Evolutionary conservation across 2,329 filamentous ascomycete genomes (phyloP).

Genomic region (Pyrenochaeta sp.): DNA sequence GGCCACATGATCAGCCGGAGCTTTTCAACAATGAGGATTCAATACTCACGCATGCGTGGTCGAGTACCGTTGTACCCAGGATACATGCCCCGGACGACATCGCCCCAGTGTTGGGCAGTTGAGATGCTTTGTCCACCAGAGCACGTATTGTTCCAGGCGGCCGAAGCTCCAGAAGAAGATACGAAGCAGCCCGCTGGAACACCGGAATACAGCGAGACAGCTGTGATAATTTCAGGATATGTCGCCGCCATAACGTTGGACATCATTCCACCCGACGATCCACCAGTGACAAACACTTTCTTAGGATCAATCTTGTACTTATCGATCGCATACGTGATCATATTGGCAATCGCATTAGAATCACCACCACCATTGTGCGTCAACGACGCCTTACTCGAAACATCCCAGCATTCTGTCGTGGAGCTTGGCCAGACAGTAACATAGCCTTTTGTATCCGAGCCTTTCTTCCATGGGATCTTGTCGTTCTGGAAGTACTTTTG

Average conservation of each 20-base stretch:
- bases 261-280: constrained; percentile 56
- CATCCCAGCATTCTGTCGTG: constrained; percentile 63
- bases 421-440: constrained; percentile 40
- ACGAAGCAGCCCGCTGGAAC: constrained; percentile 64
- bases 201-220: constrained; percentile 60
- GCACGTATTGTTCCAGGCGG: constrained; percentile 62
- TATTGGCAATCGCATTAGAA: constrained; percentile 64
- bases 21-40: too few species aligned
- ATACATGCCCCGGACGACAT: constrained; percentile 58
- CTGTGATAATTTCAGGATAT: constrained; percentile 63
- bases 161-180: constrained; percentile 50
- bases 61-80: constrained; percentile 59
- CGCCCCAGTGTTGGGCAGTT: constrained; percentile 58
- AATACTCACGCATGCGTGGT: constrained; percentile 55
- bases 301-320: constrained; percentile 61
- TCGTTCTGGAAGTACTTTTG: constrained; percentile 39
- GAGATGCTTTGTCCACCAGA: constrained; percentile 56
- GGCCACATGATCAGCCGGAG: constrained; percentile 4
- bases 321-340: constrained; percentile 64
- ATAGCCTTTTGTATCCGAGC: constrained; percentile 39
- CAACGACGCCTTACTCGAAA: constrained; percentile 61
- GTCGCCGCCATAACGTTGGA: constrained; percentile 58
- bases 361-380: constrained; percentile 66
- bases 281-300: constrained; percentile 63
- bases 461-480: constrained; percentile 41